Conservation (phyloP, 2,329 filamentous ascomycete genomes). For the Phaeoacremonium minimum region DNA sequence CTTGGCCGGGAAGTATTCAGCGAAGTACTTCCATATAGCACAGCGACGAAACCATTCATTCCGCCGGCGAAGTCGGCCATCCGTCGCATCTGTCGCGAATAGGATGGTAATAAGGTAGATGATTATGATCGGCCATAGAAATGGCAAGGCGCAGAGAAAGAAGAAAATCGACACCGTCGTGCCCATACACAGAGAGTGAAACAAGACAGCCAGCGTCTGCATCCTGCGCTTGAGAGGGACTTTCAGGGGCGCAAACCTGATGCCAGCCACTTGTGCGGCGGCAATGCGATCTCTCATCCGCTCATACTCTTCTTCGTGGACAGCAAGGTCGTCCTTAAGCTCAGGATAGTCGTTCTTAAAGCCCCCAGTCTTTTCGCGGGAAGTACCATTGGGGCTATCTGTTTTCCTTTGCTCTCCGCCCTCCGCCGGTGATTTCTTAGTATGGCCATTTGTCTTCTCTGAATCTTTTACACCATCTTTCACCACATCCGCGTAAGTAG, state of each 20-base stretch:
- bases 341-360: too few relatives aligned
- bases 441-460: too few relatives aligned
- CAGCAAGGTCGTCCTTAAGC: too few relatives aligned
- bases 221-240: constrained; percentile 67
- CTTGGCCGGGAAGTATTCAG: constrained; percentile 84
- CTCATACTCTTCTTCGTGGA: constrained; percentile 5
- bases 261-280: constrained; percentile 35
- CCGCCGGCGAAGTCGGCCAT: constrained; percentile 71
- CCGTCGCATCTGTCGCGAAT: constrained; percentile 71
- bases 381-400: too few relatives aligned
- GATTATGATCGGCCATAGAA: constrained; percentile 78
- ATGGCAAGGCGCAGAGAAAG: constrained; percentile 82
- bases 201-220: constrained; percentile 74
- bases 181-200: constrained; percentile 70
- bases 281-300: constrained; percentile 4
- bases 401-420: too few relatives aligned
- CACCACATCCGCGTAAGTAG: too few relatives aligned
- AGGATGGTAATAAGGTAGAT: constrained; percentile 82
- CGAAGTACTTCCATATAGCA: constrained; percentile 82
- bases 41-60: constrained; percentile 70
- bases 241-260: constrained; percentile 80
- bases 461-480: too few relatives aligned
- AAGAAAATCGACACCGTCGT: constrained; percentile 76
- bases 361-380: too few relatives aligned
- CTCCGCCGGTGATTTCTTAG: too few relatives aligned